Evolutionary conservation across 2,329 filamentous ascomycete genomes (phyloP), one percentile per base, ranked within the genome.

Genomic region (Lasiodiplodia sp.): DNA sequence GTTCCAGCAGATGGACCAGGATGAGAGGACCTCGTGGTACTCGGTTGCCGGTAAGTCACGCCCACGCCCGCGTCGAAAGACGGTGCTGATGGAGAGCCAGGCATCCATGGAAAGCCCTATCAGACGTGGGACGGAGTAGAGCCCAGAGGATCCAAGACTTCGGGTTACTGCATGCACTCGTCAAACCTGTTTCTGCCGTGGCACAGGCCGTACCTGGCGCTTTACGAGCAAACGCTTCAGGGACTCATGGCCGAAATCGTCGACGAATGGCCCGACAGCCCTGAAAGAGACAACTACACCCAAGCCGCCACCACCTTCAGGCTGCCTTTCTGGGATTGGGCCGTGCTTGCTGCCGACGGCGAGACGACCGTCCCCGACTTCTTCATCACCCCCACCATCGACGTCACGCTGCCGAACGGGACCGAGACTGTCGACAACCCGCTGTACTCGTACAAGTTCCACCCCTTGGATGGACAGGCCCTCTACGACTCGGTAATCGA

Each of bases 81-180:
- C 8, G 6, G 23, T 40, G 16, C 34, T 57, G 40, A 44, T 34
- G 18, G 44, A 51, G 7, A 56, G 14, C 58, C 66, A 93, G 92
- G 91, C 18, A 92, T 97, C 72, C 93, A 97, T 78, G 93, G 93
- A 21, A 89, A 91, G 70, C 93, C 93, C 2, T 88, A 83, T 71
- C 76, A 80, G 18, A 74, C 84, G 2, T 91, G 88, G 87, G 86
- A 89, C 74, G 82, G 79, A 23, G 85, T 82, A 0, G 71, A 60
- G 81, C 67, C 81, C 1, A 75, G 82, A 2, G 87, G 86, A 1
- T 87, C 86, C 69, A 82, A 84, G 68, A 80, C 83, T 38, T 83
- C 86, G 18, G 93, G 92, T 62, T 96, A 94, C 77, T 96, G 93
- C 77, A 87, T 88, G 16, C 93, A 97, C 79, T 87, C 85, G 28